Conservation (phyloP, 371 early-diverging fungal genomes). For the Mucor indicus region DNA sequence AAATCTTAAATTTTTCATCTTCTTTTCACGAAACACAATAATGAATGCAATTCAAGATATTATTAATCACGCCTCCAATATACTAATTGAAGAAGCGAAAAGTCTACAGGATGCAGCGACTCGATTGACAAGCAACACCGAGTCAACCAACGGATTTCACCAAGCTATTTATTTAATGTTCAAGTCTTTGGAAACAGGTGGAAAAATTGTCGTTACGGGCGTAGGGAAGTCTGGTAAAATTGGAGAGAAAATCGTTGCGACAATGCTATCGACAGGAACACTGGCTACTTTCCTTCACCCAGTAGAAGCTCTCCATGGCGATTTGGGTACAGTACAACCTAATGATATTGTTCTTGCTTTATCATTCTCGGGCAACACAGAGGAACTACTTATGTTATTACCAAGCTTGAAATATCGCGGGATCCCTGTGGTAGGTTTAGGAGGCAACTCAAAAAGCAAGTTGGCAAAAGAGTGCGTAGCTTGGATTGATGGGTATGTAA, state of each 20-base stretch:
- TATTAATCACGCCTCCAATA: slow-evolving; percentile 17
- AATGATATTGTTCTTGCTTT: slow-evolving; percentile 59
- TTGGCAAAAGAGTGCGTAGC: slow-evolving; percentile 54
- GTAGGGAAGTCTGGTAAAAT: slow-evolving; percentile 68
- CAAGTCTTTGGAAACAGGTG: slow-evolving; percentile 31
- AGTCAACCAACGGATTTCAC: slow-evolving; percentile 33
- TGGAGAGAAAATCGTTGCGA: slow-evolving; percentile 64
- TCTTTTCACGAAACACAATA: slow-evolving; percentile 4
- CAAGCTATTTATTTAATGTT: slow-evolving; percentile 40
- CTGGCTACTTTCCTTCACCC: slow-evolving; percentile 59
- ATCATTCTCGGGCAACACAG: slow-evolving; percentile 64
- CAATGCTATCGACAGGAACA: slow-evolving; percentile 59
- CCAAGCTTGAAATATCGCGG: slow-evolving; percentile 44
- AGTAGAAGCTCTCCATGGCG: slow-evolving; percentile 66
- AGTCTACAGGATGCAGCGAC: slow-evolving; percentile 33
- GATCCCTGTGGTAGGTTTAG: slow-evolving; percentile 54
- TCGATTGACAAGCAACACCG: slow-evolving; percentile 20
- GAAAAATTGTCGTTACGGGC: slow-evolving; percentile 62
- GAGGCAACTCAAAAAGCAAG: slow-evolving; percentile 48
- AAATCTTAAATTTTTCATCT: not conserved
- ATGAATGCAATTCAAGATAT: slow-evolving; percentile 15
- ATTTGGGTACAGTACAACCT: slow-evolving; percentile 50
- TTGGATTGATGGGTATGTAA: slow-evolving; percentile 58
- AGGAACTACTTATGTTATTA: slow-evolving; percentile 50
- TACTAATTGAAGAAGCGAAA: slow-evolving; percentile 32